These are phyloP conservation scores for Pichia norvegensis DNA, from an alignment of 1,139 yeast species.

Conservation along the genomic window DNA sequence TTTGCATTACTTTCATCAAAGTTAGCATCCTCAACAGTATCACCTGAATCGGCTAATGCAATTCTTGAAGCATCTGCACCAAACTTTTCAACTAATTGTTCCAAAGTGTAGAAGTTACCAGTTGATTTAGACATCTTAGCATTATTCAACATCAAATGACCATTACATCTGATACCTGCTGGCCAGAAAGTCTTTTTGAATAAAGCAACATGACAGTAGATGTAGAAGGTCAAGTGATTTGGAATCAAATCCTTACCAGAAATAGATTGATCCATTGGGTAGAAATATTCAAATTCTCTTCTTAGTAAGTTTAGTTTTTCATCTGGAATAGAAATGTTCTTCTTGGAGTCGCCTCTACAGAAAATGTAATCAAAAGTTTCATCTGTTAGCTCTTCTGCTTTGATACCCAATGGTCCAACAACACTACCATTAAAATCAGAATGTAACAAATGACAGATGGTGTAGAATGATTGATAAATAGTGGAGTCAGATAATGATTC, in stretches of 20 bases:
- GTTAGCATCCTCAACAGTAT: conserved; percentile 94
- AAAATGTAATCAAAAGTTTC: conserved; percentile 91
- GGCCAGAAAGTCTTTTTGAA: conserved; percentile 95
- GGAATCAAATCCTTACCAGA: conserved; percentile 98
- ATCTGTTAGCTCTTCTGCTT: conserved; percentile 82
- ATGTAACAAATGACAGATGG: conserved; percentile 82
- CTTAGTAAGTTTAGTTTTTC: conserved; percentile 67
- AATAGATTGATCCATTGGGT: conserved; percentile 83
- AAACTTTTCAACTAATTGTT: conserved; percentile 74
- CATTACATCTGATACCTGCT: conserved; percentile 86
- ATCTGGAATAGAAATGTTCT: conserved; percentile 53
- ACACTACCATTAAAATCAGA: conserved; percentile 76
- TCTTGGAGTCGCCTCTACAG: conserved; percentile 52
- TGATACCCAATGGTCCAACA: conserved; percentile 64
- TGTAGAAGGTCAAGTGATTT: conserved; percentile 92
- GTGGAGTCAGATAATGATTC: conserved; percentile 97
- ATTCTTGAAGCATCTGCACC: conserved; percentile 98
- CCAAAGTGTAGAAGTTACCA: conserved; percentile 91
- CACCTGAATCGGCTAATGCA: conserved; percentile 99
- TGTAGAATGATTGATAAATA: conserved; percentile 91
- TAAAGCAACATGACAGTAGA: conserved; percentile 85
- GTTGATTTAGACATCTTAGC: conserved; percentile 98
- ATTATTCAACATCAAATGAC: conserved; percentile 90
- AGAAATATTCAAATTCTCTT: conserved; percentile 92
- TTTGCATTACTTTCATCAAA: conserved; percentile 95